Base-by-base conservation (phyloP, 2,329 filamentous ascomycete species). In the Penicillium sp. region DNA sequence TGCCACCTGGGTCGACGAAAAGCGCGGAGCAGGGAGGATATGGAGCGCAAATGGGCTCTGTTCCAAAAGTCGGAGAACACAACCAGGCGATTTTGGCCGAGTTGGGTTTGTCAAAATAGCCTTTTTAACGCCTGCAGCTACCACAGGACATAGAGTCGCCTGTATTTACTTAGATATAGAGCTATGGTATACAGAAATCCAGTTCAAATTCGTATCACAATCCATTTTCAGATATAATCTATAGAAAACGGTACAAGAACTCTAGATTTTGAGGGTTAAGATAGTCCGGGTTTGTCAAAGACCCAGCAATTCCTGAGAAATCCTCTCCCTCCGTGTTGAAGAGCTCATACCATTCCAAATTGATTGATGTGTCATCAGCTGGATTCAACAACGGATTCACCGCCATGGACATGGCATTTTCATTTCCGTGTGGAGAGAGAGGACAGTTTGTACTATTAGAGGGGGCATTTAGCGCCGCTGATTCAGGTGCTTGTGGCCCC, bases 41-140 rank as follows among this genome's bases (percentile, higher is more conserved):
- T 41, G 50, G 40, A 7, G 53, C 57, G 37, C 52, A 57, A 7
- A 66, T 67, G 58, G 62, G 60, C 9, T 49, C 73, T 4, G 72
- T 80, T 24, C 78, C 78, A 3, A 60, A 57, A 3, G 68, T 80
- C 28, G 78, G 78, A 0, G 71, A 81, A 60, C 78, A 81, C 51
- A 79, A 76, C 55, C 61, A 72, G 35, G 61, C 66, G 7, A 78
- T 79, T 49, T 53, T 77, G n/a, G 59, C 61, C 6, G 75, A 78
- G 52, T 66, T 79, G 51, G 72, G 71, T 3, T 23, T 57, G 29
- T 28, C 27, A 9, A 35, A 35, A 28, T 44, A 40, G 29, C 18
- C 20, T 8, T 31, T 7, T 39, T 18, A 5, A n/a, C 15, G 8
- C 3, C 9, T 15, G 5, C 7, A n/a, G n/a, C 6, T 28, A 18